A percentile compares a stretch with the other conserved stretches of the same genome.
phyloP scores from a whole-genome alignment of 164 flowering plant species.

The Vitis riparia region DNA sequence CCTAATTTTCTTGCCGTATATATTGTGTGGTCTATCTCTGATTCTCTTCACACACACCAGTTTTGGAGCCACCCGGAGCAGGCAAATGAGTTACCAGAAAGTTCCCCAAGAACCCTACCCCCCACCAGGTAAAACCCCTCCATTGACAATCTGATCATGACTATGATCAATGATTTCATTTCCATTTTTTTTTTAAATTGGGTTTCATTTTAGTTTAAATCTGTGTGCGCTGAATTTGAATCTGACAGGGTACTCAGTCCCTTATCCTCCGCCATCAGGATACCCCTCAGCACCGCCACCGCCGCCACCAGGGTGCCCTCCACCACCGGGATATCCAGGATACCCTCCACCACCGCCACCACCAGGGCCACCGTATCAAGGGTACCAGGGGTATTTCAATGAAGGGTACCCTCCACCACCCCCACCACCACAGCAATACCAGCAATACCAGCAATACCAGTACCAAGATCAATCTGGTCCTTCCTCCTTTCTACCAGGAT shows the following conservation, averaged over 20 bases:
- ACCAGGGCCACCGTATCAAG: constrained; percentile 28
- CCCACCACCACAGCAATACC: constrained; percentile 15
- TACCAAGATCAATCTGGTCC: constrained; percentile 23
- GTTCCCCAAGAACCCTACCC: constrained; percentile 29
- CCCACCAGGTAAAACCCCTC: constrained; percentile 29
- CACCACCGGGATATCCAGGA: constrained; percentile 31
- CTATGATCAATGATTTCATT: not conserved
- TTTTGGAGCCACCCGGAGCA: not conserved
- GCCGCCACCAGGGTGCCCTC: constrained; percentile 27
- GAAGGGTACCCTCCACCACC: constrained; percentile 35
- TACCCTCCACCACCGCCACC: constrained; percentile 26
- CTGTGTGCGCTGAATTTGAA: not conserved
- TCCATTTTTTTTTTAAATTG: not conserved
- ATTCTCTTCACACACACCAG: no score
- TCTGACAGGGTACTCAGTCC: constrained; percentile 17
- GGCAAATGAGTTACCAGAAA: constrained; percentile 32
- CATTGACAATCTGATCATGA: not conserved
- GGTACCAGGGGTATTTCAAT: constrained; percentile 42
- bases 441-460: constrained; percentile 20
- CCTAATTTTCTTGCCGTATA: no score
- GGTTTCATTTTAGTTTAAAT: not conserved
- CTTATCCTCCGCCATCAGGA: constrained; percentile 23
- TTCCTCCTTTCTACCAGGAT: constrained; percentile 37
- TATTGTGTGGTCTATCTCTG: no score
- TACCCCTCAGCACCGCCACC: constrained; percentile 29